Conservation (phyloP, 176 grass and related monocot genomes). For the Phoenix roebelenii region DNA sequence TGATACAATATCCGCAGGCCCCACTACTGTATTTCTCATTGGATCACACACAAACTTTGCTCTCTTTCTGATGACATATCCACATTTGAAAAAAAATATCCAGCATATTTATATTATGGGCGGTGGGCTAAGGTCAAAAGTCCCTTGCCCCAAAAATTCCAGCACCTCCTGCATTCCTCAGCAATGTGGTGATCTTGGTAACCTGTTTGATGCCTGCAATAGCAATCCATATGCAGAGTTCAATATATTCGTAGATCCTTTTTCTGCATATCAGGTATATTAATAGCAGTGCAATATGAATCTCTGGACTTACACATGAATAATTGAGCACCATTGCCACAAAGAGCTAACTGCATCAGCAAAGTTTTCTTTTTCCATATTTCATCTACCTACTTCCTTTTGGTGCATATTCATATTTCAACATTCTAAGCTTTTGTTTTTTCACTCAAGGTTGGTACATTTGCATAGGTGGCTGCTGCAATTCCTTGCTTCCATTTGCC, state of each 20-base stretch:
- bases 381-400: no score
- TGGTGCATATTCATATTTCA: no score
- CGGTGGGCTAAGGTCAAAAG: slow-evolving; percentile 59
- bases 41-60: slow-evolving; percentile 69
- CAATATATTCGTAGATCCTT: slow-evolving; percentile 90
- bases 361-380: no score
- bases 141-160: slow-evolving; percentile 43
- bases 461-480: no score
- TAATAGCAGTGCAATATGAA: neutral
- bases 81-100: slow-evolving; percentile 57
- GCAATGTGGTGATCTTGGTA: slow-evolving; percentile 71
- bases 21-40: slow-evolving; percentile 55
- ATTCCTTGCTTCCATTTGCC: no score
- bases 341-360: no score
- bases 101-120: slow-evolving; percentile 96
- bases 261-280: slow-evolving; percentile 80
- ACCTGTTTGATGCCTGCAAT: slow-evolving; percentile 55
- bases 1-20: slow-evolving; percentile 55
- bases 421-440: no score
- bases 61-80: slow-evolving; percentile 68
- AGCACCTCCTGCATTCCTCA: slow-evolving; percentile 31
- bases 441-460: no score
- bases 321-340: no score
- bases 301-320: neutral
- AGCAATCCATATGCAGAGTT: slow-evolving; percentile 72